Evolutionary conservation across 306 rosid species (phyloP), one percentile per base, ranked within the genome.

Genomic region (Lathyrus oleraceus): DNA sequence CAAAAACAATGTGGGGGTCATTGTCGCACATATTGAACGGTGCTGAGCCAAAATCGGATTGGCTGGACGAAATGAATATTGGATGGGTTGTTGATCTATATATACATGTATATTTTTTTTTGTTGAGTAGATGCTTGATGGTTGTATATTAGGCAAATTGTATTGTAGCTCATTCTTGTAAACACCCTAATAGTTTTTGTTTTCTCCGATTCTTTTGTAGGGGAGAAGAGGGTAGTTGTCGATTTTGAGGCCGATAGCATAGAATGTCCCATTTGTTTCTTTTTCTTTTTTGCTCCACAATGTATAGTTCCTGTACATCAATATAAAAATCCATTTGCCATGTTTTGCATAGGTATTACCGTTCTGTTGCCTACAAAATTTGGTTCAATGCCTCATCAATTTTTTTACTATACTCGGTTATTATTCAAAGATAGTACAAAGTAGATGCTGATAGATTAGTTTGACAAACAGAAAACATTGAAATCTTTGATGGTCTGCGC

Each of bases 231-330:
- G 52, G 65, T 48, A 64, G 65, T 51, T 78, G 61, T 70, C 53
- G 56, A 58, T 78, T 78, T 74, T 78, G 76, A 74, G 83, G 81
- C 47, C 67, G 52, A 61, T 73, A 82, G 81, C 25, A 61, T 68
- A 78, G 78, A 52, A 70, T 74, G 68, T 25, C 20, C 75, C 69
- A 20, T 82, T 73, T 48, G 14, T 74, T 65, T 61, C 47, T 43
- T 8, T 15, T 23, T 49, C 7, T 10, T 45, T 6, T 28, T 1
- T 23, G 4, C 52, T 45, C 58, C 43, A 44, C 35, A 65, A 62
- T 82, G 86, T 82, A 82, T 60, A 78, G 84, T 74, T 70, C 73
- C 1, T 82, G 81, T 78, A 75, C 76, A 82, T 75, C 70, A 69
- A n/a, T 61, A 53, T 54, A 21, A 62, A 75, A 75, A 11, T 67